Conservation (phyloP, 371 early-diverging fungal genomes). For the Rhizopus arrhizus region DNA sequence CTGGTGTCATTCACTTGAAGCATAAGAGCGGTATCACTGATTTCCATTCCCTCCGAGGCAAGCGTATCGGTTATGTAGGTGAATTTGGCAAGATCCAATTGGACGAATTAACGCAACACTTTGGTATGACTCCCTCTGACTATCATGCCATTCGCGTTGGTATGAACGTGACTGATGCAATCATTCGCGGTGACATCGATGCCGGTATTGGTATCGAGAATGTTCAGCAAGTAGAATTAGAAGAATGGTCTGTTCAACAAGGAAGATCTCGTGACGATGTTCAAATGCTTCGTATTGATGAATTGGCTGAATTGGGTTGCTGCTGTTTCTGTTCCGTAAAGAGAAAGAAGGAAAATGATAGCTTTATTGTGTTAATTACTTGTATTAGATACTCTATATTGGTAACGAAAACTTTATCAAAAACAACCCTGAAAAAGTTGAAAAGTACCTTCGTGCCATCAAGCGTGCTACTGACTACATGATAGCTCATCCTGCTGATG, state of each 20-base stretch:
- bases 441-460: slow-evolving; percentile 58
- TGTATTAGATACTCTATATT: slow-evolving; percentile 59
- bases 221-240: slow-evolving; percentile 70
- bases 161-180: slow-evolving; percentile 68
- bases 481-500: slow-evolving; percentile 54
- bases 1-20: slow-evolving; percentile 64
- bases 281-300: slow-evolving; percentile 69
- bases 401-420: slow-evolving; percentile 65
- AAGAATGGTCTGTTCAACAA: slow-evolving; percentile 62
- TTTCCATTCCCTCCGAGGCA: slow-evolving; percentile 57
- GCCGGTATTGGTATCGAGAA: slow-evolving; percentile 76
- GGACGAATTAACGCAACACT: slow-evolving; percentile 62
- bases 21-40: slow-evolving; percentile 62
- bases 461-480: slow-evolving; percentile 59
- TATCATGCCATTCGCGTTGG: slow-evolving; percentile 68
- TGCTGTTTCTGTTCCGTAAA: slow-evolving; percentile 71
- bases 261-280: slow-evolving; percentile 59
- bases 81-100: slow-evolving; percentile 71
- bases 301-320: slow-evolving; percentile 66
- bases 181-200: slow-evolving; percentile 64
- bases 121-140: slow-evolving; percentile 63
- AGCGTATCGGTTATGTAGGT: slow-evolving; percentile 68
- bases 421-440: slow-evolving; percentile 61
- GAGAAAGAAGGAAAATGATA: background rate
- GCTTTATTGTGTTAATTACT: background rate